Evolutionary conservation across 306 rosid species (phyloP), one percentile per base, ranked within the genome.

Genomic region (Trichosanthes cucumerina): DNA sequence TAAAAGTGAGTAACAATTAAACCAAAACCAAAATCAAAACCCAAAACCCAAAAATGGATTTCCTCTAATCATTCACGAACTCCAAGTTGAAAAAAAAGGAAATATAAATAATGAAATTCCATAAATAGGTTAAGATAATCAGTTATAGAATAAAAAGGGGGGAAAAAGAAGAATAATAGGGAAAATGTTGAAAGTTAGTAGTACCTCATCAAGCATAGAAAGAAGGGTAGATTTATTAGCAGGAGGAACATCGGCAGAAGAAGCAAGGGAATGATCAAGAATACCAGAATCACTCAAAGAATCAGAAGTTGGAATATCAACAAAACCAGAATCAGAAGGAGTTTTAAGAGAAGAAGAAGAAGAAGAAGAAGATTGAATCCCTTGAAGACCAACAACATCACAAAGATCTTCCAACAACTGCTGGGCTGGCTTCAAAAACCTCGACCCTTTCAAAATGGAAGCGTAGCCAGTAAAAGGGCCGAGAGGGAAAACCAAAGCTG

Each of bases 151-250:
- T 16, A 0, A 14, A 6, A 28, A 28, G n/a, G n/a, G n/a, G n/a
- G n/a, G 10, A 31, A 15, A 28, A 31, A 0, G 7, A 21, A 18
- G 9, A 43, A 0, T 47, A 28, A 43, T 0, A 7, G 12, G n/a
- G 0, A 12, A 24, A 46, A 8, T 7, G 34, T 9, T 66, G 46
- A 15, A 6, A 62, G 39, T 26, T 5, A 19, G 11, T 4, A n/a
- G 52, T 69, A 93, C 98, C 98, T 91, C 98, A 62, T 91, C 93
- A 7, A 93, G 94, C 96, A 93, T 86, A 4, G 89, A 84, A 74
- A 91, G 77, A 38, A 93, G 80, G 59, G 88, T 87, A 0, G 94
- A 91, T 81, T 91, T 91, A 66, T 85, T 87, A 52, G 82, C 81
- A 52, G 88, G 79, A 46, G 78, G 54, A 28, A 83, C 91, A 24